Evolutionary conservation across 306 rosid species (phyloP).

Genomic region (Cucurbita argyrosperma): DNA sequence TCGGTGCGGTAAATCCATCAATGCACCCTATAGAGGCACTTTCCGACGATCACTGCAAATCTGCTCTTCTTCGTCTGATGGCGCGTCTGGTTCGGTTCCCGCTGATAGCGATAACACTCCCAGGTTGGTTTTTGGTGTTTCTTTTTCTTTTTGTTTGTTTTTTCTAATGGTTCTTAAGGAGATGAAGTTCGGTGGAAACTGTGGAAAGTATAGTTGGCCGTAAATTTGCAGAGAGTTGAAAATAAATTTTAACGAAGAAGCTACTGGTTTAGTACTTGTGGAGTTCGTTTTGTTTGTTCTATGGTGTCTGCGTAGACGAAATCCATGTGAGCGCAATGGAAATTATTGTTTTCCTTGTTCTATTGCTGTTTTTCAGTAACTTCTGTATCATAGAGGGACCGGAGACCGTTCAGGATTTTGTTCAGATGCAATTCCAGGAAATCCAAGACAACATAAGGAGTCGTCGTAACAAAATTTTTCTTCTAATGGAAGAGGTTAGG

Average conservation of each 20-base stretch:
- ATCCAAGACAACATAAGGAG: conserved; percentile 79
- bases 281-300: not conserved
- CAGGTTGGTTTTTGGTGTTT: conserved; percentile 20
- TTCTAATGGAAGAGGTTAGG: conserved; percentile 90
- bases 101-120: conserved; percentile 30
- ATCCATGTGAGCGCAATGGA: not conserved
- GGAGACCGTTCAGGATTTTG: conserved; percentile 88
- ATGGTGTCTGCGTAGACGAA: not conserved
- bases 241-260: not conserved
- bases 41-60: conserved; percentile 15
- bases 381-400: conserved; percentile 97
- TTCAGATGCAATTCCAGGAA: conserved; percentile 80
- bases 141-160: not conserved
- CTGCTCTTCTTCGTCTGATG: conserved; percentile 51
- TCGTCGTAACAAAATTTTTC: conserved; percentile 76
- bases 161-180: not conserved
- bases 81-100: conserved; percentile 12
- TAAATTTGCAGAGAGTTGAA: not conserved
- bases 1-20: conserved; percentile 11
- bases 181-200: not conserved
- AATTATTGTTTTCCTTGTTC: not conserved
- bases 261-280: not conserved
- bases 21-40: conserved; percentile 10
- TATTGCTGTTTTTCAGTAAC: conserved; percentile 22
- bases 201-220: not conserved